Base-by-base conservation (phyloP, 2,329 filamentous ascomycete genomes). In the Aureobasidium pullulans region DNA sequence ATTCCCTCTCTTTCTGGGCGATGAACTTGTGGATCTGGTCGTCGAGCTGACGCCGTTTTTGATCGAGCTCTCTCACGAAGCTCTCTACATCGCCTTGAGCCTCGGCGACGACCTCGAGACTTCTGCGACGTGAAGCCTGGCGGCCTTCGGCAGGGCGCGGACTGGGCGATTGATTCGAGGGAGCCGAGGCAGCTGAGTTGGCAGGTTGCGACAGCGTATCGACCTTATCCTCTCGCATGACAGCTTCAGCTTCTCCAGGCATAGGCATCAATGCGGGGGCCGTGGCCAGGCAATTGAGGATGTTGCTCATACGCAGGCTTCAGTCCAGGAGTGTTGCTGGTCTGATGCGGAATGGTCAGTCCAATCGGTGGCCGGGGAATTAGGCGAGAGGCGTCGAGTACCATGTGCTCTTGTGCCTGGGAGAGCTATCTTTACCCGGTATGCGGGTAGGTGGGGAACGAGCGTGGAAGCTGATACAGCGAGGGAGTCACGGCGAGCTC, bases 11-110 rank as follows among this genome's bases (percentile, higher is more conserved):
- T 62, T 73, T 73, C 46, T 66, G 61, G 10, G 71, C 70, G 44
- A 72, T 71, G 62, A 71, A 73, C 44, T 69, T 70, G 63, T 72
- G 70, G 53, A 73, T 72, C 8, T 67, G 69, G 15, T 73, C 71
- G 58, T 73, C 71, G 44, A 72, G 63, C 63, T 70, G 68, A 53
- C 65, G 67, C 37, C 71, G 68, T 62, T 73, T 73, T 58, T 66
- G 61, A 59, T 72, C 70, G 43, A 73, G 64, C 47, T 64, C 63
- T 50, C 69, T 66, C 6, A 73, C 63, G 29, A 63, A 63, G 39
- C 47, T 44, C 10, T 49, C 54, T 8, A 63, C 58, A 47, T 63
- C 62, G 37, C 62, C 60, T 39, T 63, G 53, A 16, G 61, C 62
- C 39, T 61, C 60, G 57, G 61, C 57, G 34, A 63, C 59, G 6